Percentiles rank a stretch among this genome's conserved stretches.
phyloP scores from a whole-genome alignment of 306 rosid species.

The Acacia acuminata region DNA sequence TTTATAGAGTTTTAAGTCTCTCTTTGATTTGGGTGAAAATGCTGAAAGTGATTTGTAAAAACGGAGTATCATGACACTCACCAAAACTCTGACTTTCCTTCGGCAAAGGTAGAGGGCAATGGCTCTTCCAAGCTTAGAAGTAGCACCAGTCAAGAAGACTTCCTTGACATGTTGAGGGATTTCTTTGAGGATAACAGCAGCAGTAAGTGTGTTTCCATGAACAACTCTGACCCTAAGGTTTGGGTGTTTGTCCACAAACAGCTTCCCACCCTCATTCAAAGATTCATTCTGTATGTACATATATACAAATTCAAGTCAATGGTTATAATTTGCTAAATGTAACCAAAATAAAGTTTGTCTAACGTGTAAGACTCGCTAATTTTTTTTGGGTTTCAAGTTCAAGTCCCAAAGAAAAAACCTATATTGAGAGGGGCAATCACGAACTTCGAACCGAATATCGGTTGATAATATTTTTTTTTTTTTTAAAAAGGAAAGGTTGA shows the following conservation, averaged over 20 bases:
- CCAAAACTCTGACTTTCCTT: constrained; percentile 75
- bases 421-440: no score
- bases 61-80: constrained; percentile 20
- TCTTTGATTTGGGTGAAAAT: neutral
- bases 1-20: neutral
- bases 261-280: constrained; percentile 83
- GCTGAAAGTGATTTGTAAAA: neutral
- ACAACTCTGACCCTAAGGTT: constrained; percentile 80
- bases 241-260: constrained; percentile 84
- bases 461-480: no score
- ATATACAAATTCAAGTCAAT: neutral
- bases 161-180: constrained; percentile 61
- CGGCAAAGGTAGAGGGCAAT: constrained; percentile 88
- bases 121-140: constrained; percentile 95
- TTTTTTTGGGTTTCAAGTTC: no score
- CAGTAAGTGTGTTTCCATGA: constrained; percentile 92
- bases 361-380: no score
- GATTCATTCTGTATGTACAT: constrained; percentile 65
- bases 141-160: constrained; percentile 76
- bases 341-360: no score
- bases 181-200: constrained; percentile 83
- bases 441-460: no score
- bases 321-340: neutral
- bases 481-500: no score
- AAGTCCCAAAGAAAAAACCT: no score